Conservation (phyloP, 257 asterid genomes). For the Solanum pinnatisectum region DNA sequence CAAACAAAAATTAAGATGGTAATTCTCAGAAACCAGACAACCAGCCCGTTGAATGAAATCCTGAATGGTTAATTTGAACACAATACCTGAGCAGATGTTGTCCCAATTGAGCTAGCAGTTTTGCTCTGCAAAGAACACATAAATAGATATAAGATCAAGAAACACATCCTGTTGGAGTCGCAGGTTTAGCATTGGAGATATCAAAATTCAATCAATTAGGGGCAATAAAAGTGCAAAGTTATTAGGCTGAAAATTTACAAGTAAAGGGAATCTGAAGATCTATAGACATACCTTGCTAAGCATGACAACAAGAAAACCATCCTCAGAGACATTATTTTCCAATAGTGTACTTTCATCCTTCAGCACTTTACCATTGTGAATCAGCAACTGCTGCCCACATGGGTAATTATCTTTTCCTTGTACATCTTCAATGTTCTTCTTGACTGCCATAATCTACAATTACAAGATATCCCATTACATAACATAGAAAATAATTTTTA, state of each 20-base stretch:
- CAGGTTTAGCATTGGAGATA: neutral
- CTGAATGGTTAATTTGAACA: neutral
- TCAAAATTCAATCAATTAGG: neutral
- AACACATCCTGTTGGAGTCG: neutral
- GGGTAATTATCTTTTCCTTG: conserved; percentile 91
- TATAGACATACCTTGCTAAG: conserved; percentile 63
- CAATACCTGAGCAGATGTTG: conserved; percentile 57
- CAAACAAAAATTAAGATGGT: neutral
- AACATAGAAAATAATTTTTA: neutral
- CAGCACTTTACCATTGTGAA: conserved; percentile 83
- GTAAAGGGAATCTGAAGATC: neutral
- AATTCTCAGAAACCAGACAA: neutral
- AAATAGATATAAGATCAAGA: neutral
- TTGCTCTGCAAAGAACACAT: conserved; percentile 43
- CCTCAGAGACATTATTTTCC: conserved; percentile 77
- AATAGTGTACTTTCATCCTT: conserved; percentile 76
- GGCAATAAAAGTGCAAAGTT: neutral
- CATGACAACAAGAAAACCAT: conserved; percentile 95
- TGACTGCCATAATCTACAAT: conserved; percentile 73
- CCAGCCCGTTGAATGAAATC: neutral
- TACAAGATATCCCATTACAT: neutral
- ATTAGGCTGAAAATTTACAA: neutral
- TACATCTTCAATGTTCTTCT: conserved; percentile 78
- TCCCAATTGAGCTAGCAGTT: conserved; percentile 41
- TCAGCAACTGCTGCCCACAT: conserved; percentile 83